These are phyloP conservation scores for Podospora pseudopauciseta DNA, from an alignment of 495 filamentous ascomycete species.

Conservation along the genomic window DNA sequence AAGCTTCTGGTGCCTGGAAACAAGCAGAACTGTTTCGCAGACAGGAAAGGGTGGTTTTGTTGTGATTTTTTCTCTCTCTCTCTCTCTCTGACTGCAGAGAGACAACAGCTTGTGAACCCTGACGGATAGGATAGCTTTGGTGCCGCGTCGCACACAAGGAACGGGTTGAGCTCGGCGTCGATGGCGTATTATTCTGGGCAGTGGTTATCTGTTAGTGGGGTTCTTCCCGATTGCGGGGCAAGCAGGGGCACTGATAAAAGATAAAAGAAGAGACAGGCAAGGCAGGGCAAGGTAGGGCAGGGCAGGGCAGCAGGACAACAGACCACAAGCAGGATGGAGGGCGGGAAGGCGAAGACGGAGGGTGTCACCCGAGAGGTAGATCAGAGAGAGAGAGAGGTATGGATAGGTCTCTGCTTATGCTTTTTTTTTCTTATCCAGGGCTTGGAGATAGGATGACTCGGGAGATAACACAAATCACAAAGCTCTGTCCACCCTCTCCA, in stretches of 20 bases:
- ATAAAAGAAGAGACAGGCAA: slow-evolving; percentile 10
- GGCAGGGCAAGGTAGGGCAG: neutral
- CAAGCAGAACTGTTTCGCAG: neutral
- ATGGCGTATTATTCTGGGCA: slow-evolving; percentile 29
- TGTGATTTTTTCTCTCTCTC: neutral
- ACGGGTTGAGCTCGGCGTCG: slow-evolving; percentile 14
- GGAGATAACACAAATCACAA: neutral
- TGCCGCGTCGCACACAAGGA: slow-evolving; percentile 25
- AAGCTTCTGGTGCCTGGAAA: neutral
- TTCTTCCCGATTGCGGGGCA: slow-evolving; percentile 30
- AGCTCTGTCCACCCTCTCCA: neutral
- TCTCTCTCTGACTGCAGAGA: neutral
- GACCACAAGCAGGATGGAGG: neutral
- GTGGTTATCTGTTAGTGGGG: slow-evolving; percentile 39
- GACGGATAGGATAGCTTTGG: slow-evolving; percentile 18
- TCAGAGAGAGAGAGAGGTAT: neutral
- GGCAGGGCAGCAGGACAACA: neutral
- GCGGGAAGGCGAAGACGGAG: slow-evolving; percentile 2
- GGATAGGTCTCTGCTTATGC: slow-evolving; percentile 5
- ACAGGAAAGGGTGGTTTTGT: slow-evolving; percentile 1
- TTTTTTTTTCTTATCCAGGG: neutral
- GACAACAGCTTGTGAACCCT: slow-evolving; percentile 18
- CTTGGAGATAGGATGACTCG: neutral
- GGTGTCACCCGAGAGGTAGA: slow-evolving; percentile 14
- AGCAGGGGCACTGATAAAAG: slow-evolving; percentile 25